Evolutionary conservation across 805 yeast genomes (phyloP).

Genomic region (Ogataea pignaliae): DNA sequence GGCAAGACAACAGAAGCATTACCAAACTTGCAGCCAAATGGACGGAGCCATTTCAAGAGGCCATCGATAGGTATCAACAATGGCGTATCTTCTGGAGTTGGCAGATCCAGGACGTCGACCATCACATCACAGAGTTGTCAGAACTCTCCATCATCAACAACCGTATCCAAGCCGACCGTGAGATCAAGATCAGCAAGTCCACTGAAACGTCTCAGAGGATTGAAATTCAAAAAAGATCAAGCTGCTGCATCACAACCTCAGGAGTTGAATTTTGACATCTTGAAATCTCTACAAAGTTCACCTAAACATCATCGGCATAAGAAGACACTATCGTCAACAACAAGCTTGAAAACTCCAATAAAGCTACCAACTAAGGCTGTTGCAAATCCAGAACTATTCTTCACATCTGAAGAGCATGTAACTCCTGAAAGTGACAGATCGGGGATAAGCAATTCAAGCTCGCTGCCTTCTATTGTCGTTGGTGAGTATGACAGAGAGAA

Average conservation of each 20-base stretch:
- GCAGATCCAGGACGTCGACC: conserved; percentile 11
- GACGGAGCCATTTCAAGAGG: neutral
- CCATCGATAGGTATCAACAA: no score
- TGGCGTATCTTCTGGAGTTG: neutral
- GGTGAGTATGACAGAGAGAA: conserved; percentile 66
- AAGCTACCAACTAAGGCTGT: neutral
- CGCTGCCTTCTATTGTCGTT: conserved; percentile 51
- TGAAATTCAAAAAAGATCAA: conserved; percentile 16
- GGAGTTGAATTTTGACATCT: conserved; percentile 25
- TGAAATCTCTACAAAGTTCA: conserved; percentile 24
- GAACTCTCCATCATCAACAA: conserved; percentile 1
- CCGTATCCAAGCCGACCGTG: conserved; percentile 3
- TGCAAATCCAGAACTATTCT: neutral
- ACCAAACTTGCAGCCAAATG: neutral
- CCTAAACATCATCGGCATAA: conserved; percentile 18
- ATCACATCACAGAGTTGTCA: conserved; percentile 1
- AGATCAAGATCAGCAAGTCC: conserved; percentile 24
- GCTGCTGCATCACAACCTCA: conserved; percentile 18
- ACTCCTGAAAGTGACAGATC: conserved; percentile 22
- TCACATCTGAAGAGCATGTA: neutral
- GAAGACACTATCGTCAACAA: conserved; percentile 14
- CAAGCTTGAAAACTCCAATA: conserved; percentile 16
- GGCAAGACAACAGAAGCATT: neutral
- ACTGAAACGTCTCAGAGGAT: conserved; percentile 21
- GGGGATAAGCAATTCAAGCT: conserved; percentile 28